Evolutionary conservation across 352 stramenopile species (phyloP).

Genomic region (Pythium angustatum): DNA sequence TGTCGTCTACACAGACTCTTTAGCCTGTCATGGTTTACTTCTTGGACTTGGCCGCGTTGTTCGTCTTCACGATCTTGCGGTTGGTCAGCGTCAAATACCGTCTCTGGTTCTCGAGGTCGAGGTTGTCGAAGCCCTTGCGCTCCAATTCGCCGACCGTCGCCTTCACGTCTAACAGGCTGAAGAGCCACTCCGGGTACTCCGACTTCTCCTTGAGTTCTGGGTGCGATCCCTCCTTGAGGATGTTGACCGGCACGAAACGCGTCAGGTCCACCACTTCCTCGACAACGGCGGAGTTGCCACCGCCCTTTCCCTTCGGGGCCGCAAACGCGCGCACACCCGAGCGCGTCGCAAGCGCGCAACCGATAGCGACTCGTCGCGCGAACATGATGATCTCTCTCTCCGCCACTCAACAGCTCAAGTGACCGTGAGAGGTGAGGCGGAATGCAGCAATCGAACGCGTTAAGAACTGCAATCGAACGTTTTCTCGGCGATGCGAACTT

Average conservation of each 20-base stretch:
- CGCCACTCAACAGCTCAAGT: slow-evolving; percentile 27
- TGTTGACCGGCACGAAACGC: slow-evolving; percentile 81
- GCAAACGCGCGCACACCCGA: slow-evolving; percentile 55
- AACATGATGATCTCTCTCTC: slow-evolving; percentile 39
- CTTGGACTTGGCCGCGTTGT: slow-evolving; percentile 84
- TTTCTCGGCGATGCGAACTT: slow-evolving; percentile 17
- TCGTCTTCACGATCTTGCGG: slow-evolving; percentile 66
- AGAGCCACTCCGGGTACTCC: slow-evolving; percentile 87
- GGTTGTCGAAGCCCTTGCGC: slow-evolving; percentile 76
- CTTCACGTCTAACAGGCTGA: slow-evolving; percentile 74
- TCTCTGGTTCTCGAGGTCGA: slow-evolving; percentile 75
- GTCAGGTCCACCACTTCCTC: slow-evolving; percentile 79
- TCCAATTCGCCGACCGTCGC: slow-evolving; percentile 77
- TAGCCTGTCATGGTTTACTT: slow-evolving; percentile 51
- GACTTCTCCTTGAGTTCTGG: slow-evolving; percentile 76
- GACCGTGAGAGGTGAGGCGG: background rate
- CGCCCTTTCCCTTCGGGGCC: slow-evolving; percentile 68
- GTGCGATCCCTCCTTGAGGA: slow-evolving; percentile 82
- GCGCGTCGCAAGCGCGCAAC: slow-evolving; percentile 34
- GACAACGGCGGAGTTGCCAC: slow-evolving; percentile 45
- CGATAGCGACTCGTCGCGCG: slow-evolving; percentile 40
- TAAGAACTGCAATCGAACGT: slow-evolving; percentile 12
- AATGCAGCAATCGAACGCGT: slow-evolving; percentile 17
- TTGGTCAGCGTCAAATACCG: slow-evolving; percentile 78
- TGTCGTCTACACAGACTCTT: slow-evolving; percentile 19